Base-by-base conservation (phyloP, 1,284 basidiomycete species). In the Cutaneotrichosporon curvatum region DNA sequence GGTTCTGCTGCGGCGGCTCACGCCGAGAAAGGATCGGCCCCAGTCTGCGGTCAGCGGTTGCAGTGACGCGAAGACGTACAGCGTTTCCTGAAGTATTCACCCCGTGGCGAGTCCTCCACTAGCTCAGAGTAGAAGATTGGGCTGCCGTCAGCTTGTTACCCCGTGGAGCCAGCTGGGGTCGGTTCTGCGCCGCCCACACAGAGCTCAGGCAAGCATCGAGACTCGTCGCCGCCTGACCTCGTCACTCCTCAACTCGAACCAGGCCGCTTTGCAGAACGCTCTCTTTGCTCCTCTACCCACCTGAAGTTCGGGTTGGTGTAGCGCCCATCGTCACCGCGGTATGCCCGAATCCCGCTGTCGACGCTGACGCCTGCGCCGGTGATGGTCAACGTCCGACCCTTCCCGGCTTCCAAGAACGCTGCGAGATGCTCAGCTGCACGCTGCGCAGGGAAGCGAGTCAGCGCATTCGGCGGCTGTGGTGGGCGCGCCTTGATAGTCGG, bases 291-390 rank as follows among this genome's bases (percentile, higher is more conserved):
- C n/a, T n/a, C n/a, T 28, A 74, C 81, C 57, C 61, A 89, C 87
- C 83, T 84, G 74, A 88, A 92, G 70, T 90, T 87, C 7, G 87
- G 88, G 67, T 91, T 90, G 78, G 85, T 81, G 71, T 91, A 91
- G 54, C 81, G 76, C 20, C 88, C 87, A 61, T 88, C 83, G 51
- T 78, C 77, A 4, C 87, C 87, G 53, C 87, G 75, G 69, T 92
- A 91, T 14, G 89, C 88, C 55, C 87, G 76, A 50, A 95, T 91
- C 22, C 90, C 90, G 16, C 83, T 87, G 65, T 95, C 90, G 18
- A 94, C 90, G 63, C 85, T 88, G 49, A 94, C 85, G 4, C 91
- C 90, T 0, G 90, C 90, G 0, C 90, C 90, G 0, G 88, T 92
- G 42, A 96, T 66, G 5, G 91, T 73, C 0, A 83, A 72, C 23